phyloP scores from a whole-genome alignment of 345 rosid species.

The Eucalyptus erythrocorys region DNA sequence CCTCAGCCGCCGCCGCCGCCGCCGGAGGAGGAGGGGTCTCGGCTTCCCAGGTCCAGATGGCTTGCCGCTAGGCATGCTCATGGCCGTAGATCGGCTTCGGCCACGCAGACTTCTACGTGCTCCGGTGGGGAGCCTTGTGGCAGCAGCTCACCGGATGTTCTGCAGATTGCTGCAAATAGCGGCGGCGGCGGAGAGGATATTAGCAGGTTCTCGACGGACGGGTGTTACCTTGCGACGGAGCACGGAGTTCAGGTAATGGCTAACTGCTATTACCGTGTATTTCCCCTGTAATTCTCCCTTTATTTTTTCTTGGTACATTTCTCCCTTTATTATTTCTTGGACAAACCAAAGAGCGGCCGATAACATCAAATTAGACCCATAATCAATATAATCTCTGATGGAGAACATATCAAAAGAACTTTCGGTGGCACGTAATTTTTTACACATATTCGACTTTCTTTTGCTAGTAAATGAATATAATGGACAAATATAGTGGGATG shows the following conservation, averaged over 20 bases:
- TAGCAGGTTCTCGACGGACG: background rate
- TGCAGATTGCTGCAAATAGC: background rate
- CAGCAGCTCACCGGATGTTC: background rate
- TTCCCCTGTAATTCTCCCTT: too few relatives aligned
- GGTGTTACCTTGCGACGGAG: background rate
- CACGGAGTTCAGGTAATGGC: background rate
- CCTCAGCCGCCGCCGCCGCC: background rate
- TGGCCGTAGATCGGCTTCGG: background rate
- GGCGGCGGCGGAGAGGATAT: background rate
- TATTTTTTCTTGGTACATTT: too few relatives aligned
- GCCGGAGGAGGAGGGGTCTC: background rate
- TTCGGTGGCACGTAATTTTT: too few relatives aligned
- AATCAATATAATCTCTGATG: too few relatives aligned
- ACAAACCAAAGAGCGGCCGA: too few relatives aligned
- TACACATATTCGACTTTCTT: too few relatives aligned
- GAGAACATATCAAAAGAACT: too few relatives aligned
- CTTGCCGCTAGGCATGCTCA: slow-evolving; percentile 27
- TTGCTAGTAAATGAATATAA: too few relatives aligned
- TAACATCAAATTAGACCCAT: too few relatives aligned
- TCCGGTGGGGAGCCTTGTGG: background rate
- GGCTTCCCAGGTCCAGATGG: slow-evolving; percentile 22
- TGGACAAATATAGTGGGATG: too few relatives aligned
- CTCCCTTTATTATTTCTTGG: too few relatives aligned
- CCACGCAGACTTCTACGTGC: background rate
- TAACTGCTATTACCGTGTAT: too few relatives aligned